Percentiles rank a stretch among this genome's conserved stretches.
phyloP scores from a whole-genome alignment of 371 early-diverging fungal species.

The Mortierella sp. region DNA sequence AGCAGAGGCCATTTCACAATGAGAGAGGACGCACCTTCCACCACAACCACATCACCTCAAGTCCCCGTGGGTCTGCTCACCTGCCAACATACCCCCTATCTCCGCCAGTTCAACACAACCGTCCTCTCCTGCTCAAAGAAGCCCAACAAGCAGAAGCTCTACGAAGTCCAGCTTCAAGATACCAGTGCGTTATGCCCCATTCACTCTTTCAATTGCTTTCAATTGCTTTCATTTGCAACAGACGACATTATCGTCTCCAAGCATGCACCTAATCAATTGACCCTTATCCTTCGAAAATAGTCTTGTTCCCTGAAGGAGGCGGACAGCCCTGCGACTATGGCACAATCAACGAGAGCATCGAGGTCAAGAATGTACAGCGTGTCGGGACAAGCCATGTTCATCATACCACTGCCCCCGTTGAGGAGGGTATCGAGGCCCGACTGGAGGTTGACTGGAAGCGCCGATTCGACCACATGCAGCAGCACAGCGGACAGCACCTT shows the following conservation, averaged over 20 bases:
- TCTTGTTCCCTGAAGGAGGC: conserved; percentile 81
- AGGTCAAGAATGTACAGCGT: conserved; percentile 73
- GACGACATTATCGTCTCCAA: neutral
- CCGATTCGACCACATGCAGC: conserved; percentile 86
- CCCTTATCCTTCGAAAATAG: conserved; percentile 44
- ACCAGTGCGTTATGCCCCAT: conserved; percentile 42
- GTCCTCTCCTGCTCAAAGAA: conserved; percentile 57
- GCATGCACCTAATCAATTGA: neutral
- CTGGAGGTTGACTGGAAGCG: conserved; percentile 77
- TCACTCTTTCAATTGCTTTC: neutral
- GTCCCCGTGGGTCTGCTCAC: conserved; percentile 61
- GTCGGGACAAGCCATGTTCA: conserved; percentile 76
- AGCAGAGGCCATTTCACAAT: conserved; percentile 5
- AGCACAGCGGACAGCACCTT: conserved; percentile 86
- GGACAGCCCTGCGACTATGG: conserved; percentile 84
- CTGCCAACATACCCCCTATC: conserved; percentile 61
- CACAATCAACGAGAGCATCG: conserved; percentile 63
- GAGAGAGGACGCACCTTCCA: conserved; percentile 4
- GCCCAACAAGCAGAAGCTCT: conserved; percentile 58
- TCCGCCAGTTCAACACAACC: conserved; percentile 48
- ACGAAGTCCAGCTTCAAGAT: conserved; percentile 60
- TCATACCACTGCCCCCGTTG: conserved; percentile 64
- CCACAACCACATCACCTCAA: conserved; percentile 16
- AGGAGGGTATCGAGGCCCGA: conserved; percentile 64
- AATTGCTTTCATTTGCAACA: neutral